These are phyloP conservation scores for Russula olivacea DNA, from an alignment of 768 basidiomycete species.

Conservation along the genomic window DNA sequence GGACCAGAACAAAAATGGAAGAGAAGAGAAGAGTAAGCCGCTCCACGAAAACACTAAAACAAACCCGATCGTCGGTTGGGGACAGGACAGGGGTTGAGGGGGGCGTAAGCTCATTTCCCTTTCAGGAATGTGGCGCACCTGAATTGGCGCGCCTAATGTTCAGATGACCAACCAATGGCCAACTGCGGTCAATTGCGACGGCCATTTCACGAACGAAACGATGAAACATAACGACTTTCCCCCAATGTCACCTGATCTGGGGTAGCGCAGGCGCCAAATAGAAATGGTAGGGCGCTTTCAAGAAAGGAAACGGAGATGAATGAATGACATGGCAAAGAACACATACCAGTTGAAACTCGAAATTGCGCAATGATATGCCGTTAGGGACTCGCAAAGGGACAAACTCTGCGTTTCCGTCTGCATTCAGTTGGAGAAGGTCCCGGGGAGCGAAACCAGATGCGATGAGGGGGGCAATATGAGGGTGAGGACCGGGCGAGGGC, in stretches of 20 bases:
- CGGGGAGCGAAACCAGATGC: slow-evolving; percentile 32
- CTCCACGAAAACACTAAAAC: slow-evolving; percentile 8
- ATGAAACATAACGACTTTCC: background rate
- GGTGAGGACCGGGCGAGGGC: slow-evolving; percentile 17
- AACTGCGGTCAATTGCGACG: background rate
- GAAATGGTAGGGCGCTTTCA: background rate
- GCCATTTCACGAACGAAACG: too few species aligned
- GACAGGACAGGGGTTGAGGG: slow-evolving; percentile 16
- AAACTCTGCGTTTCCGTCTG: slow-evolving; percentile 53
- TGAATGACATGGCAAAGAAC: background rate
- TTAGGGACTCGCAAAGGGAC: slow-evolving; percentile 68
- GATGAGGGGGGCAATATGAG: slow-evolving; percentile 25
- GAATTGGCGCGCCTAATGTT: background rate
- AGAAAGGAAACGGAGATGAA: slow-evolving; percentile 1
- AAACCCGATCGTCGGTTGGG: slow-evolving; percentile 15
- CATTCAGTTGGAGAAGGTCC: slow-evolving; percentile 35
- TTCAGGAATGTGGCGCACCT: slow-evolving; percentile 6
- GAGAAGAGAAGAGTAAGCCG: slow-evolving; percentile 8
- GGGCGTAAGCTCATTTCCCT: background rate
- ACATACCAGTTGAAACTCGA: slow-evolving; percentile 84
- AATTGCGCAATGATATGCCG: slow-evolving; percentile 80
- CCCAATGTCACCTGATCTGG: slow-evolving; percentile 17
- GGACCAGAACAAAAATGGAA: slow-evolving; percentile 28
- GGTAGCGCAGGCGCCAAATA: slow-evolving; percentile 8
- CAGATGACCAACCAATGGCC: background rate